Conservation (phyloP, 2,329 filamentous ascomycete species). For the Capronia epimyces region DNA sequence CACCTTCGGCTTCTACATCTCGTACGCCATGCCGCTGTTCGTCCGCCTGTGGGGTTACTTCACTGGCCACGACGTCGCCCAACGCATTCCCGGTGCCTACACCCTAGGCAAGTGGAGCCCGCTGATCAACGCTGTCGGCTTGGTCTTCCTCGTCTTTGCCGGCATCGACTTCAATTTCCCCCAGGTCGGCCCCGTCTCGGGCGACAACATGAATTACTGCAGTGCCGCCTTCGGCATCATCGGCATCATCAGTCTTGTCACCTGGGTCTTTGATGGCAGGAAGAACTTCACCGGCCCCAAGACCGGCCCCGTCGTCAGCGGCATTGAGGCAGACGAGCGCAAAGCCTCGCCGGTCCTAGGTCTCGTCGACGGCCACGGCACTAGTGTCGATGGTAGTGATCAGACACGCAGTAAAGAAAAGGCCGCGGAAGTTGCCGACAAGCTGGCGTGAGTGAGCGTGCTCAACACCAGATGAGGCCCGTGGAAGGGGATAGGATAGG, state of each 20-base stretch:
- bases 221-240: conserved; percentile 52
- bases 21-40: conserved; percentile 52
- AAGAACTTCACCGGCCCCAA: conserved; percentile 26
- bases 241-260: conserved; percentile 41
- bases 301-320: conserved; percentile 9
- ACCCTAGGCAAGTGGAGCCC: conserved; percentile 42
- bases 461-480: neutral
- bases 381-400: neutral
- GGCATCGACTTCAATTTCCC: conserved; percentile 56
- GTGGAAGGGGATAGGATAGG: too few species aligned
- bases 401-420: neutral
- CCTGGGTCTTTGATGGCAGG: conserved; percentile 38
- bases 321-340: conserved; percentile 6
- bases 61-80: conserved; percentile 39
- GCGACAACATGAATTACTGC: conserved; percentile 51
- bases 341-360: neutral
- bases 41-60: conserved; percentile 47
- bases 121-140: conserved; percentile 46
- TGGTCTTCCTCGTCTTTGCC: conserved; percentile 50
- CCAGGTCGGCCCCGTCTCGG: conserved; percentile 45
- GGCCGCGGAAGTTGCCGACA: neutral
- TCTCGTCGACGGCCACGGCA: conserved; percentile 3
- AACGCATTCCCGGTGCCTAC: conserved; percentile 39
- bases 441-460: conserved; percentile 4
- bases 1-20: conserved; percentile 55